A percentile compares a stretch with the other conserved stretches of the same genome.
These are phyloP conservation scores for Rhinocladiella mackenziei DNA, from an alignment of 2,329 filamentous ascomycete species.

Conservation along the genomic window DNA sequence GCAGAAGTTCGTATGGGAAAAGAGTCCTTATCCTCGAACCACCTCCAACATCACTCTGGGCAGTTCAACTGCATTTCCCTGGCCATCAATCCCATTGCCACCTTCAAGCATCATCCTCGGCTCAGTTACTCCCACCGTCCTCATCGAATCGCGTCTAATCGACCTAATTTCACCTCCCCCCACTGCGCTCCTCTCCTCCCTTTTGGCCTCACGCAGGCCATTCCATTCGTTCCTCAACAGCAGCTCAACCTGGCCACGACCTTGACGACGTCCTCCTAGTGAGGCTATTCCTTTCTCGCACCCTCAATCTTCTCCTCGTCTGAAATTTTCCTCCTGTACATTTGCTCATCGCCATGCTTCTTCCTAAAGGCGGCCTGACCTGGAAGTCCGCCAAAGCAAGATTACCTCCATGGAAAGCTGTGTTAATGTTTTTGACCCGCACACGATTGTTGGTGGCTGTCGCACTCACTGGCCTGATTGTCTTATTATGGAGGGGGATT, in stretches of 20 bases:
- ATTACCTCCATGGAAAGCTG: conserved; percentile 70
- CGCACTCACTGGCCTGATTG: conserved; percentile 63
- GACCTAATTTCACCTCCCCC: too few relatives aligned
- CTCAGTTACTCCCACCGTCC: background rate
- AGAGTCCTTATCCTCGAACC: too few relatives aligned
- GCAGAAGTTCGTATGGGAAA: too few relatives aligned
- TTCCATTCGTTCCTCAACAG: conserved; percentile 20
- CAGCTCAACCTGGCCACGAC: conserved; percentile 20
- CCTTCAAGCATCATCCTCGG: background rate
- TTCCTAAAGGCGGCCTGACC: conserved; percentile 81
- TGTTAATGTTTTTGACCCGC: conserved; percentile 67
- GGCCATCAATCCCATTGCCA: background rate
- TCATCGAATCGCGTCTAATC: background rate
- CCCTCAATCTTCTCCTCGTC: conserved; percentile 4
- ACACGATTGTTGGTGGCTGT: conserved; percentile 74
- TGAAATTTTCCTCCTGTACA: conserved; percentile 1
- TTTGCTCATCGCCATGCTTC: conserved; percentile 65
- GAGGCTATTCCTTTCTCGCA: conserved; percentile 10
- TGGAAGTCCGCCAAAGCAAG: conserved; percentile 86
- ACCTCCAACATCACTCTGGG: too few relatives aligned
- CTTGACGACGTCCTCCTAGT: conserved; percentile 19
- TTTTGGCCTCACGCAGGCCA: conserved; percentile 18
- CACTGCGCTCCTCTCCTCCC: conserved; percentile 5
- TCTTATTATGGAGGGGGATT: conserved; percentile 86
- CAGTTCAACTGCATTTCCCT: too few relatives aligned